A percentile compares a stretch with the other conserved stretches of the same genome.
phyloP scores from a whole-genome alignment of 345 rosid species.

The Alliaria petiolata region DNA sequence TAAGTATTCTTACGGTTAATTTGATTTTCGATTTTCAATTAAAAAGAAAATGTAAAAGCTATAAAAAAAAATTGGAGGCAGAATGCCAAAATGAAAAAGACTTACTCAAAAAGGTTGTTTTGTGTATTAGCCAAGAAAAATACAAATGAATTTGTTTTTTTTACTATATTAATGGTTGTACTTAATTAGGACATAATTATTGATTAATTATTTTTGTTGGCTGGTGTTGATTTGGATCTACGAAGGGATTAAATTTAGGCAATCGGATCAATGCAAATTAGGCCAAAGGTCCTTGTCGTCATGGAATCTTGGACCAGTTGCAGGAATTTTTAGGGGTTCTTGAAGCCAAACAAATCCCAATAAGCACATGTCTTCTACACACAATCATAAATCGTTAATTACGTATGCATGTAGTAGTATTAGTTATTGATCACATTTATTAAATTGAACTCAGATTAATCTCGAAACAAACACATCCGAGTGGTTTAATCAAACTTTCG shows the following conservation, averaged over 20 bases:
- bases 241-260: constrained; percentile 30
- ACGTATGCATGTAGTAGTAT: neutral
- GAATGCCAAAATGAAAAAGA: neutral
- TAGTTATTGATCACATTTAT: neutral
- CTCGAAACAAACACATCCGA: neutral
- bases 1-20: too few species aligned
- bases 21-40: too few species aligned
- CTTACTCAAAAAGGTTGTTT: neutral
- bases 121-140: constrained; percentile 8
- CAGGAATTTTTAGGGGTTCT: constrained; percentile 31
- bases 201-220: constrained; percentile 12
- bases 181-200: neutral
- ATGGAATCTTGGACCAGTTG: constrained; percentile 37
- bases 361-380: constrained; percentile 27
- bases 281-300: constrained; percentile 28
- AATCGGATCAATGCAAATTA: constrained; percentile 25
- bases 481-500: neutral
- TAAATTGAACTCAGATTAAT: neutral
- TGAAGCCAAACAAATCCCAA: constrained; percentile 37
- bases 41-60: neutral
- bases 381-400: constrained; percentile 6
- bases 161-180: constrained; percentile 14
- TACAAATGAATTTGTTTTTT: neutral
- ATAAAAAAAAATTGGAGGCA: neutral
- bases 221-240: constrained; percentile 30